Evolutionary conservation across 352 stramenopile species (phyloP), one percentile per base, ranked within the genome.

Genomic region (Pythium chondricola): DNA sequence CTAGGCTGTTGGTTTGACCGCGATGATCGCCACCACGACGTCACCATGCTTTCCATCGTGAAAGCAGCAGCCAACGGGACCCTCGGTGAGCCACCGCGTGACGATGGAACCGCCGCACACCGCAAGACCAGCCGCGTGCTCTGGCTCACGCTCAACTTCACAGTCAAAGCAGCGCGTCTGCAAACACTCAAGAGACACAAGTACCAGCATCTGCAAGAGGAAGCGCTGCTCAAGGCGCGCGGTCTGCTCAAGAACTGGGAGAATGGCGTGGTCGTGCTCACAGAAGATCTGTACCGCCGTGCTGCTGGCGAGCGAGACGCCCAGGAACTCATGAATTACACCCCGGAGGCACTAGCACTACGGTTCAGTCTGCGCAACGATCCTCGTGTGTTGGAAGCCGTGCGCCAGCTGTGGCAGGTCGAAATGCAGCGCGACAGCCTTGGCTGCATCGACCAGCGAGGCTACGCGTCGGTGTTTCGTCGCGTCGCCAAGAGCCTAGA

Each of bases 61-160:
- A 43, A 40, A 43, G 48, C 36, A 6, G 4, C 10, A 3, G 22
- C 48, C 0, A 18, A n/a, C n/a, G n/a, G n/a, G n/a, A n/a, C n/a
- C n/a, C n/a, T n/a, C n/a, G n/a, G n/a, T n/a, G 20, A 29, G 2
- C 10, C 13, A 31, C 33, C 39, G 21, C 43, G 43, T 13, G 21
- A 35, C 18, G n/a, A 21, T n/a, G 43, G 9, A 27, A 39, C 44
- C 36, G 38, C 47, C 39, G n/a, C 25, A 16, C 32, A 43, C 32
- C 41, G 29, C 4, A 55, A 51, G 26, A 18, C 48, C 29, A 58
- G 58, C 32, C 56, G 56, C 25, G 67, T 81, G 14, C 60, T 79
- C 7, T 85, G 77, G 77, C 63, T 88, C 40, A 83, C 86, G 38
- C 74, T 86, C 59, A 86, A 86, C 43, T 83, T 86, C 46, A 83